These are phyloP conservation scores for Rhizoclosmatium sp. DNA, from an alignment of 192 early-diverging fungal species.

Conservation along the genomic window DNA sequence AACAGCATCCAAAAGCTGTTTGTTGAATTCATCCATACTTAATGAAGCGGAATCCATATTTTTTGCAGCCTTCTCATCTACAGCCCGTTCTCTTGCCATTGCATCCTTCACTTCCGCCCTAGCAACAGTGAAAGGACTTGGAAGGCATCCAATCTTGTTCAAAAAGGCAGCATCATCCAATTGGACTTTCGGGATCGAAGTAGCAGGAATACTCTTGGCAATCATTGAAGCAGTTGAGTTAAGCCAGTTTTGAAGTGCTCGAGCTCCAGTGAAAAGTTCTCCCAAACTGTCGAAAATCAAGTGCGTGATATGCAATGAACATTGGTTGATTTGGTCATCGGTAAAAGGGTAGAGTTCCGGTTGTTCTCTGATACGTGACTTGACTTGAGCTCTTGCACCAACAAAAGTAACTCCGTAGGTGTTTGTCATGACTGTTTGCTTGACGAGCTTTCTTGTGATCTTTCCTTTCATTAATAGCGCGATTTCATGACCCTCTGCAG, in stretches of 20 bases:
- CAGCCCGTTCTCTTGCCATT: not conserved
- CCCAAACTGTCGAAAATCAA: constrained; percentile 87
- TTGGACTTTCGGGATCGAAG: constrained; percentile 50
- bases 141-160: constrained; percentile 46
- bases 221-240: constrained; percentile 86
- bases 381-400: constrained; percentile 89
- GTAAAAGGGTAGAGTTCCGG: constrained; percentile 64
- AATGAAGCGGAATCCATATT: not conserved
- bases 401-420: constrained; percentile 98
- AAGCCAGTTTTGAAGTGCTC: constrained; percentile 93
- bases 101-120: constrained; percentile 9
- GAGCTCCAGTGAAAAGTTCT: constrained; percentile 87
- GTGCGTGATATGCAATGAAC: constrained; percentile 78
- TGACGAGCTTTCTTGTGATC: constrained; percentile 93
- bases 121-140: constrained; percentile 42
- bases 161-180: constrained; percentile 50
- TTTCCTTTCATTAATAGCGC: constrained; percentile 59
- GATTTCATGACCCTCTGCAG: constrained; percentile 61
- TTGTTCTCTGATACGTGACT: constrained; percentile 79
- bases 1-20: constrained; percentile 8
- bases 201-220: constrained; percentile 75
- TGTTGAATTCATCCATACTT: constrained; percentile 7
- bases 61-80: constrained; percentile 17
- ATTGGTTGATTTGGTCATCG: constrained; percentile 65
- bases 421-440: constrained; percentile 99